phyloP scores from a whole-genome alignment of 2,329 filamentous ascomycete species.

The Pyrenochaeta sp. region DNA sequence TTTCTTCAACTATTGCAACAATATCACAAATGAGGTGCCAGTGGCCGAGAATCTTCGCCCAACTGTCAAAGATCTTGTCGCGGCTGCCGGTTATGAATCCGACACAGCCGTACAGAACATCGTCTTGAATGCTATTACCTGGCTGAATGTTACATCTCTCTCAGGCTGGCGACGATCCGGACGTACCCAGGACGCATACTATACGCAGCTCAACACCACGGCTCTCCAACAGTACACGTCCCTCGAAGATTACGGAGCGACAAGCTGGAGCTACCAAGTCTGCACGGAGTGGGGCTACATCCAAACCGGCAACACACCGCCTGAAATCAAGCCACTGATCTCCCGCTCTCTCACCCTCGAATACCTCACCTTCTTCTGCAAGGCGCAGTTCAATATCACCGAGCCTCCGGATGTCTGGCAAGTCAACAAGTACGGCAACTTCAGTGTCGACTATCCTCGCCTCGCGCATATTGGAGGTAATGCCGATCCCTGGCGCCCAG shows the following conservation, averaged over 20 bases:
- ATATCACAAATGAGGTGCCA: constrained; percentile 58
- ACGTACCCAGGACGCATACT: constrained; percentile 60
- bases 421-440: constrained; percentile 81
- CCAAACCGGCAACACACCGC: constrained; percentile 74
- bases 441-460: constrained; percentile 74
- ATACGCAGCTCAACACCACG: constrained; percentile 56
- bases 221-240: constrained; percentile 23
- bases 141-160: constrained; percentile 56
- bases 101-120: constrained; percentile 55
- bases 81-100: constrained; percentile 58
- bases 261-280: constrained; percentile 66
- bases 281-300: constrained; percentile 74
- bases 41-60: constrained; percentile 42
- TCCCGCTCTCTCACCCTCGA: constrained; percentile 73
- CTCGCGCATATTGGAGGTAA: constrained; percentile 81
- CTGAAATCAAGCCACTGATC: constrained; percentile 70
- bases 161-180: constrained; percentile 45
- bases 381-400: constrained; percentile 73
- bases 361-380: constrained; percentile 69
- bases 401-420: constrained; percentile 66
- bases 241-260: constrained; percentile 22
- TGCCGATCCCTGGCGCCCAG: constrained; percentile 80
- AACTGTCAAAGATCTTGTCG: constrained; percentile 55
- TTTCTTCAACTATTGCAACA: constrained; percentile 61
- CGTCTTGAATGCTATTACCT: constrained; percentile 66